These are phyloP conservation scores for Cenococcum geophilum DNA, from an alignment of 495 filamentous ascomycete genomes.

Conservation along the genomic window DNA sequence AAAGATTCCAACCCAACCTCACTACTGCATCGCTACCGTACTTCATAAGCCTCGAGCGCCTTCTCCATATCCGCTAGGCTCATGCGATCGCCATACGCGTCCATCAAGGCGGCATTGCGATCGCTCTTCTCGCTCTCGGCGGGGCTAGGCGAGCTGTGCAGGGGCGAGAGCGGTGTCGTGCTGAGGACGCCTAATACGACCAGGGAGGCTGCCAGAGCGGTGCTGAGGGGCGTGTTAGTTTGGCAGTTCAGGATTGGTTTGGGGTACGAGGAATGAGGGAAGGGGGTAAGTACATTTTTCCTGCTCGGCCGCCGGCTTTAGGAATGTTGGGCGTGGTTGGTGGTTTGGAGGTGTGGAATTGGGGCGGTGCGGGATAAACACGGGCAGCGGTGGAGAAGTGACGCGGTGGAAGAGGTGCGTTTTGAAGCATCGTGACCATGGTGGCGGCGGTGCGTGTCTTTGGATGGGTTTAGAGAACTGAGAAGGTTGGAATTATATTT, in stretches of 20 bases:
- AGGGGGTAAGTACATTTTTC: background rate
- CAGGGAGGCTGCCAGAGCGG: background rate
- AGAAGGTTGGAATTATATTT: no score
- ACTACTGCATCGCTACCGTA: background rate
- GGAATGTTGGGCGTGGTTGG: background rate
- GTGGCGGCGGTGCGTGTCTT: no score
- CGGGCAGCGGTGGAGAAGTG: background rate
- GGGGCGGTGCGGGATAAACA: background rate
- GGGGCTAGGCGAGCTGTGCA: background rate
- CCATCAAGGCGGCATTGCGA: background rate
- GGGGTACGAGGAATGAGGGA: background rate
- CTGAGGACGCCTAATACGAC: background rate
- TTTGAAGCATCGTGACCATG: background rate
- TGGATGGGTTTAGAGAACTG: no score
- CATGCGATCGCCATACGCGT: constrained; percentile 2
- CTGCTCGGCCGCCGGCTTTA: background rate
- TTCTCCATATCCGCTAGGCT: constrained; percentile 2
- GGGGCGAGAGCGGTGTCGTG: background rate
- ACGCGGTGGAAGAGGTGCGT: background rate
- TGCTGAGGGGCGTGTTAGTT: background rate
- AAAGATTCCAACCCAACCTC: background rate
- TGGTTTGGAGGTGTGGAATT: background rate
- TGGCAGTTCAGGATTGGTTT: background rate
- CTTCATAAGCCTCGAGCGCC: constrained; percentile 1
- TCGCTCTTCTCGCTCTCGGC: background rate